Conservation (phyloP, 2,329 filamentous ascomycete genomes). For the Pseudogymnoascus sp. region DNA sequence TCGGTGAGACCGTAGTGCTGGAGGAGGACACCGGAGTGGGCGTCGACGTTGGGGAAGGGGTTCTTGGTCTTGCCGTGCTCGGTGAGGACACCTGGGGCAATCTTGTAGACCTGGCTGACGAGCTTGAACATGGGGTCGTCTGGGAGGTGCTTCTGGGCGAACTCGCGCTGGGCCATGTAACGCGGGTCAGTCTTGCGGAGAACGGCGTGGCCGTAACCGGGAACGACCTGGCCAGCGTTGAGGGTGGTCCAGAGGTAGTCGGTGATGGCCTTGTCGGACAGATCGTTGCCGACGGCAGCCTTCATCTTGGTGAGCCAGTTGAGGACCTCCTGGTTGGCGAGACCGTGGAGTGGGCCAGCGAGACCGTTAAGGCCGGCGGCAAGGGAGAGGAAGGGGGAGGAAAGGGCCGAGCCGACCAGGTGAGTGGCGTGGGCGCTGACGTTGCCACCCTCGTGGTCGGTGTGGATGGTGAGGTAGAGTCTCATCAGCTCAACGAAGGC, state of each 20-base stretch:
- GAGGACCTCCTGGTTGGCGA: slow-evolving; percentile 99
- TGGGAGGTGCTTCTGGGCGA: slow-evolving; percentile 78
- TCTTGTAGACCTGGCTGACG: slow-evolving; percentile 99
- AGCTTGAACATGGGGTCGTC: slow-evolving; percentile 99
- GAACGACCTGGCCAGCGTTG: slow-evolving; percentile 90
- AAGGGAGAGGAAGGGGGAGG: slow-evolving; percentile 94
- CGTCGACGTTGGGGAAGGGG: slow-evolving; percentile 97
- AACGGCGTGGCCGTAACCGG: slow-evolving; percentile 96
- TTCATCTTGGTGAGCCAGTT: slow-evolving; percentile 99
- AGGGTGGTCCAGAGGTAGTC: slow-evolving; percentile 98
- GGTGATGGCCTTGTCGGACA: slow-evolving; percentile 92
- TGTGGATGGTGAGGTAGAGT: slow-evolving; percentile 99
- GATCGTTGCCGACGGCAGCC: slow-evolving; percentile 83
- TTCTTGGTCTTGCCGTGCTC: slow-evolving; percentile 99
- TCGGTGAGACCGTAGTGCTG: slow-evolving; percentile 99
- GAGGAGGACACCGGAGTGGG: slow-evolving; percentile 96
- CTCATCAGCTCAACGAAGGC: slow-evolving; percentile 98
- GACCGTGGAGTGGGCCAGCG: slow-evolving; percentile 93
- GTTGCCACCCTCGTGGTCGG: slow-evolving; percentile 98
- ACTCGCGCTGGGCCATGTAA: slow-evolving; percentile 96
- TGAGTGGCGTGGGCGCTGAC: slow-evolving; percentile 98
- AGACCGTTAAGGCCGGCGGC: slow-evolving; percentile 96
- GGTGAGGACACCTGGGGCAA: slow-evolving; percentile 91
- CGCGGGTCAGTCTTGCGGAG: slow-evolving; percentile 99
- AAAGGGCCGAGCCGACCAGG: slow-evolving; percentile 90